These are phyloP conservation scores for Echites panduratus DNA, from an alignment of 257 asterid species.

Conservation along the genomic window DNA sequence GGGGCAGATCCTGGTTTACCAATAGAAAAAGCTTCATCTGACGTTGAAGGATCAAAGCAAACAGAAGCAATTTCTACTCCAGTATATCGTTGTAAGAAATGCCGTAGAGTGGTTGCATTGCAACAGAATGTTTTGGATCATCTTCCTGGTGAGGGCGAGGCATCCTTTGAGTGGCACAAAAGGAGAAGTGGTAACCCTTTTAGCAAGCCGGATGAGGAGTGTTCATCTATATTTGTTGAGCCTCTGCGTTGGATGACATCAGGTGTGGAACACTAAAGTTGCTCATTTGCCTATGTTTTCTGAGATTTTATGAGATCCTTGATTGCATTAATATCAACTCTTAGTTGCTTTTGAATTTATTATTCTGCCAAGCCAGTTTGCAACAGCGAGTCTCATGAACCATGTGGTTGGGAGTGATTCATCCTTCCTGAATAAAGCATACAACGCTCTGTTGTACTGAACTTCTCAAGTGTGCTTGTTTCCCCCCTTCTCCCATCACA, in stretches of 20 bases:
- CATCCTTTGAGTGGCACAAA: constrained; percentile 77
- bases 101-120: constrained; percentile 81
- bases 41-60: constrained; percentile 30
- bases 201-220: constrained; percentile 51
- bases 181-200: constrained; percentile 74
- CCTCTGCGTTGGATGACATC: constrained; percentile 95
- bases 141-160: constrained; percentile 91
- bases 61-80: constrained; percentile 34
- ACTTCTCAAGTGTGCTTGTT: too few relatives aligned
- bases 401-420: too few relatives aligned
- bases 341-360: too few relatives aligned
- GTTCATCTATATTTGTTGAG: constrained; percentile 90
- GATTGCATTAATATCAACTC: background rate
- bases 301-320: background rate
- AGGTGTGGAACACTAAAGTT: constrained; percentile 35
- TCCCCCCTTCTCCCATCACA: too few relatives aligned
- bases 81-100: constrained; percentile 89
- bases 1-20: constrained; percentile 81
- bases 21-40: constrained; percentile 34
- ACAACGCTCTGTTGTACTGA: too few relatives aligned
- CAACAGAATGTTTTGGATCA: constrained; percentile 75
- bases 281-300: background rate
- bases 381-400: background rate
- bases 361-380: background rate
- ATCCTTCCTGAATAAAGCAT: too few relatives aligned